These are phyloP conservation scores for Piper betle DNA, from an alignment of 164 flowering plant species.

Conservation along the genomic window DNA sequence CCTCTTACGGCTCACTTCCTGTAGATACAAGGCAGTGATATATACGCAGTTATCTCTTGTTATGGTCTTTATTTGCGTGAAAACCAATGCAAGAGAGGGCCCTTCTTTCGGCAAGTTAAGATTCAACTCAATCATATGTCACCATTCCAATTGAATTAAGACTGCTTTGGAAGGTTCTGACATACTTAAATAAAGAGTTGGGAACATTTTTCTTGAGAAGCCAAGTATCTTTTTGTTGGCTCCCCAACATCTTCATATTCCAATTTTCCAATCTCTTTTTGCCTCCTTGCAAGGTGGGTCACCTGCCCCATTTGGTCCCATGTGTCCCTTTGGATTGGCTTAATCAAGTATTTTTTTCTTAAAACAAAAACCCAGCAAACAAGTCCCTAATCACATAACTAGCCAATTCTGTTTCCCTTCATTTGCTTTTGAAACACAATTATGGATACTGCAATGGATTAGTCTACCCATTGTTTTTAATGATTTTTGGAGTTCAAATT, in stretches of 20 bases:
- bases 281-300: slow-evolving; percentile 33
- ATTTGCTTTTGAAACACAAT: no score
- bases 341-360: no score
- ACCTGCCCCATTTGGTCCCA: slow-evolving; percentile 9
- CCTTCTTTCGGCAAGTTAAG: no score
- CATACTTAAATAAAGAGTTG: slow-evolving; percentile 55
- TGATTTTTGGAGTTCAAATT: no score
- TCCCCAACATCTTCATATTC: slow-evolving; percentile 29
- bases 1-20: slow-evolving; percentile 18
- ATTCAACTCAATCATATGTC: slow-evolving; percentile 61
- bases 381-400: no score
- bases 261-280: slow-evolving; percentile 25
- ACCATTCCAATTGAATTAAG: slow-evolving; percentile 41
- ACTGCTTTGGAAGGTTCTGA: slow-evolving; percentile 52
- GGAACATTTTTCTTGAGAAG: slow-evolving; percentile 62
- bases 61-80: slow-evolving; percentile 33
- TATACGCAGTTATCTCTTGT: slow-evolving; percentile 20
- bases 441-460: no score
- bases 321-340: neutral
- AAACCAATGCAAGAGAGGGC: no score
- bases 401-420: no score
- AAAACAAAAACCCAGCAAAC: no score
- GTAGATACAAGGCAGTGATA: slow-evolving; percentile 17
- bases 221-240: slow-evolving; percentile 52
- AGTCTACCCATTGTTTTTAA: no score